Percentiles rank a stretch among this genome's conserved stretches.
Conservation (phyloP, 23 red algal species). For the Gracilaria caudata region DNA sequence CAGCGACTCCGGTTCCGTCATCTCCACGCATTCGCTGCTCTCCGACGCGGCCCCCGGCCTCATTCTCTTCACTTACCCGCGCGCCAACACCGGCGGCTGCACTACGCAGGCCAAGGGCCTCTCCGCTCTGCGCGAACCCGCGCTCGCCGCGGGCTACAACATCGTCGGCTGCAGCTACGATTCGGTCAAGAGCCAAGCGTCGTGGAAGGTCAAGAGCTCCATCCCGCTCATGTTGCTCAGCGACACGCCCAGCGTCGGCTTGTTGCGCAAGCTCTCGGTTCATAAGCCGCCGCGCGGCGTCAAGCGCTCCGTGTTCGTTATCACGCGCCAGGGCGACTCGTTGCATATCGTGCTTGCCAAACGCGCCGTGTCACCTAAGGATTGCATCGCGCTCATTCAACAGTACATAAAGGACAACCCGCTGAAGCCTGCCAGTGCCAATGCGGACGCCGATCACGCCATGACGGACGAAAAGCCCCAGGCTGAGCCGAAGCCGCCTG, state of each 20-base stretch:
- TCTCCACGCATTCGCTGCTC: slow-evolving; percentile 39
- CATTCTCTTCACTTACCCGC: slow-evolving; percentile 83
- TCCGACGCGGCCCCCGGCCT: slow-evolving; percentile 34
- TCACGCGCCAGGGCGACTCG: slow-evolving; percentile 25
- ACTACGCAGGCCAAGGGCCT: slow-evolving; percentile 83
- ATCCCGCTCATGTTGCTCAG: slow-evolving; percentile 51
- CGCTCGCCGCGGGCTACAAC: slow-evolving; percentile 30
- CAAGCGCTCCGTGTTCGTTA: slow-evolving; percentile 66
- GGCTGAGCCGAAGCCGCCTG: background rate
- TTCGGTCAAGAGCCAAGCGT: slow-evolving; percentile 52
- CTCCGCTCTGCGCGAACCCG: background rate
- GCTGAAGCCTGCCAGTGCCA: background rate
- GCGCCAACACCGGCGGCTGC: slow-evolving; percentile 83
- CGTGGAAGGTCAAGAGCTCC: slow-evolving; percentile 69
- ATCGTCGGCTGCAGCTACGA: slow-evolving; percentile 68
- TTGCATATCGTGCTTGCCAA: slow-evolving; percentile 26
- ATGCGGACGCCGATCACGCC: background rate
- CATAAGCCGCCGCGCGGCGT: slow-evolving; percentile 56
- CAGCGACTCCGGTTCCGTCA: slow-evolving; percentile 25
- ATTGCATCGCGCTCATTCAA: slow-evolving; percentile 24
- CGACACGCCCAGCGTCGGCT: slow-evolving; percentile 37
- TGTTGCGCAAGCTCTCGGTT: slow-evolving; percentile 58
- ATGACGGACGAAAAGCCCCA: background rate
- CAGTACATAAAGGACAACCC: slow-evolving; percentile 51
- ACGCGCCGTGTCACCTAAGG: slow-evolving; percentile 40